Conservation (phyloP, 768 basidiomycete species). For the Leucogyrophana mollusca region DNA sequence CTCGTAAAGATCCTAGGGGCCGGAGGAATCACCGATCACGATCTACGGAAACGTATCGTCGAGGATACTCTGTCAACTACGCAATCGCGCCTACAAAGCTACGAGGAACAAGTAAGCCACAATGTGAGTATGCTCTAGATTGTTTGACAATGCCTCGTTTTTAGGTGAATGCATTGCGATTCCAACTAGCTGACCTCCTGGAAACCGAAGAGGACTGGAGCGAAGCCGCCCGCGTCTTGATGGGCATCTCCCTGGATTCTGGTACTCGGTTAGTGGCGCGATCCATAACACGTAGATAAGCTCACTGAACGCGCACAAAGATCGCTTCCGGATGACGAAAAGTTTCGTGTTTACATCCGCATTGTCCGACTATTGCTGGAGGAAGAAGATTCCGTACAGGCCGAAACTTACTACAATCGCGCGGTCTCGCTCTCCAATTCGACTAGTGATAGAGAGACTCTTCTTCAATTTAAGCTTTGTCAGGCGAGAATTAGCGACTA, state of each 20-base stretch:
- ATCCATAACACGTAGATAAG: background rate
- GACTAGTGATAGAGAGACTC: slow-evolving; percentile 73
- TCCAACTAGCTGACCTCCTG: slow-evolving; percentile 88
- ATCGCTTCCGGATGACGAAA: slow-evolving; percentile 75
- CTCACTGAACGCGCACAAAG: slow-evolving; percentile 32
- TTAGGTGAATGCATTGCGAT: slow-evolving; percentile 80
- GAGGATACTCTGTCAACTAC: slow-evolving; percentile 69
- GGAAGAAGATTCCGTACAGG: slow-evolving; percentile 95
- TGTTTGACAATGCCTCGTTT: slow-evolving; percentile 1
- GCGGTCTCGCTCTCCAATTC: slow-evolving; percentile 88
- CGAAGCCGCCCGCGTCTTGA: slow-evolving; percentile 87
- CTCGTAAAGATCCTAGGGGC: slow-evolving; percentile 70
- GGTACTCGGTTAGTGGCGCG: slow-evolving; percentile 64
- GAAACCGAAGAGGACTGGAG: slow-evolving; percentile 93
- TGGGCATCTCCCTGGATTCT: slow-evolving; percentile 90
- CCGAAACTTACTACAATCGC: slow-evolving; percentile 97
- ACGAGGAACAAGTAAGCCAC: slow-evolving; percentile 86
- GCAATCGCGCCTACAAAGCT: slow-evolving; percentile 82
- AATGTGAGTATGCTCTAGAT: slow-evolving; percentile 1
- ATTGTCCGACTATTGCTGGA: slow-evolving; percentile 93
- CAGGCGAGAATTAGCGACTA: slow-evolving; percentile 96
- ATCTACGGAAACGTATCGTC: slow-evolving; percentile 69
- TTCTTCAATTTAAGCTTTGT: slow-evolving; percentile 85
- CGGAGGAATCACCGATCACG: slow-evolving; percentile 50
- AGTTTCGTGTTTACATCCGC: slow-evolving; percentile 86